Base-by-base conservation (phyloP, 129 eudicot species). In the Chrysanthemum lavandulifolium region DNA sequence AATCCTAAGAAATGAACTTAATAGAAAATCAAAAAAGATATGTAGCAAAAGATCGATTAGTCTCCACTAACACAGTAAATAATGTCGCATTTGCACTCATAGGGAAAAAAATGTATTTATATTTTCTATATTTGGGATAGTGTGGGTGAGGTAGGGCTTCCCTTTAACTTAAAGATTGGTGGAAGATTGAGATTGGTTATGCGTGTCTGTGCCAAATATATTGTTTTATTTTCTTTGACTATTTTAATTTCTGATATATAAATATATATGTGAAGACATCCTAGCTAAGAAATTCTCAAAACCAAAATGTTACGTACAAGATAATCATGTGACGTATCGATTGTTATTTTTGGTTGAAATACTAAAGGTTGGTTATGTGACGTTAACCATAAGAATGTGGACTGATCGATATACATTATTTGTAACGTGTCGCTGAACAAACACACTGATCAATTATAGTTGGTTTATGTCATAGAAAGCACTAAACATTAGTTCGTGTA, bases 91-190 rank as follows among this genome's bases (percentile, higher is more conserved):
- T 40, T 40, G 10, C 47, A 1, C 10, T 0, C 47, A 40, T 40
- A 8, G 55, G 25, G 3, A 54, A 11, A 45, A 25, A 33, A 56
- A 11, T 71, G n/a, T 19, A 54, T 23, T 43, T 55, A 27, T 21
- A 51, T 31, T 50, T 33, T 77, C 71, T 61, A 33, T 78, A 71
- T 56, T 78, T 15, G 73, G 82, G 47, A 40, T 31, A 55, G 62
- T 78, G 68, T 15, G 61, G n/a, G 77, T 78, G 82, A 72, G 67
- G 78, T 78, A 72, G 68, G 77, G n/a, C 73, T 64, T 78, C 68
- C 63, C 82, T 78, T 78, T 78, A 65, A 65, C 82, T 78, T 78
- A 78, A 78, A 78, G 82, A 68, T 78, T 78, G 82, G 82, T 78
- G 56, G 78, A 64, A 72, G 69, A 65, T 53, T 72, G 67, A 63